A percentile compares a stretch with the other conserved stretches of the same genome.
Evolutionary conservation across 2,329 filamentous ascomycete species (phyloP).

Genomic region (Aschersonia sp.): DNA sequence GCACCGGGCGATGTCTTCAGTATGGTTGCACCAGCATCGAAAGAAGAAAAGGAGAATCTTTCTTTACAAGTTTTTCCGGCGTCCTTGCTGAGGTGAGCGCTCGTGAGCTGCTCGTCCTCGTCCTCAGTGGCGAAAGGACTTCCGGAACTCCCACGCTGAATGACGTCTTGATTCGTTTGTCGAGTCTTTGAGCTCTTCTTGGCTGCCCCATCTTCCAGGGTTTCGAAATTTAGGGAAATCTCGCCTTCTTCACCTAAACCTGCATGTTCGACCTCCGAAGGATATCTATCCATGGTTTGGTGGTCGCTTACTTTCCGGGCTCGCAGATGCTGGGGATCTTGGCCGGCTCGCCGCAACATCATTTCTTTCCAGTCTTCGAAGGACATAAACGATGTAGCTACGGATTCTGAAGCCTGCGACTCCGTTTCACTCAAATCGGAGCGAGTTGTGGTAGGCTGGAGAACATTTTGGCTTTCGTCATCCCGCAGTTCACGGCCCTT

Average conservation of each 20-base stretch:
- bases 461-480: background rate
- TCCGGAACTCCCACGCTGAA: background rate
- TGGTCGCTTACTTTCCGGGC: conserved; percentile 40
- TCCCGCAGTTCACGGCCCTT: background rate
- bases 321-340: conserved; percentile 52
- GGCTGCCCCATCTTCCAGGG: conserved; percentile 11
- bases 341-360: conserved; percentile 74
- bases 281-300: conserved; percentile 29
- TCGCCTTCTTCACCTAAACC: conserved; percentile 78
- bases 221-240: conserved; percentile 47
- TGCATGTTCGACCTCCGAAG: conserved; percentile 56
- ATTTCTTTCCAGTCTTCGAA: conserved; percentile 98
- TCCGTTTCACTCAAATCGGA: conserved; percentile 1
- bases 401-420: conserved; percentile 3
- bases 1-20: conserved; percentile 78
- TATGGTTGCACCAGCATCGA: conserved; percentile 88
- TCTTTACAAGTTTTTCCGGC: conserved; percentile 97
- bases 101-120: conserved; percentile 33
- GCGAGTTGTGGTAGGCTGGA: background rate
- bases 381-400: conserved; percentile 56
- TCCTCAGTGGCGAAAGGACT: conserved; percentile 26
- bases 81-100: conserved; percentile 64
- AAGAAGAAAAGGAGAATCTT: conserved; percentile 92
- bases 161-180: conserved; percentile 7
- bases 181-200: conserved; percentile 1